Base-by-base conservation (phyloP, 345 rosid species). In the Eucalyptus tenuipes region DNA sequence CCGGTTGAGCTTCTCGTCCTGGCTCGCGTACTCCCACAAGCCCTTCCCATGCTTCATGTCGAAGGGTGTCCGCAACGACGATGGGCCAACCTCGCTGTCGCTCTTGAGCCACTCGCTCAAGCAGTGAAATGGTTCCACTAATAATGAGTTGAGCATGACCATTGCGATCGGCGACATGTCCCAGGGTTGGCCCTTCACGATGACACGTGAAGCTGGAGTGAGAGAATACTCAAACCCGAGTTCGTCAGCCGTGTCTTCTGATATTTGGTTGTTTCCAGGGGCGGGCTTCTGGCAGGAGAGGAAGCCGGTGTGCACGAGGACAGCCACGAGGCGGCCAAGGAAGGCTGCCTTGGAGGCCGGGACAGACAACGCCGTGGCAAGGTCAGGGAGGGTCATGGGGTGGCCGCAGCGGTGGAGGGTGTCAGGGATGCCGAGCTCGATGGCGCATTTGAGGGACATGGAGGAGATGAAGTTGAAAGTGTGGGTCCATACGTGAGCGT, bases 381-480 rank as follows among this genome's bases (percentile, higher is more conserved):
- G 86, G 31, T 90, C 87, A 27, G 89, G 33, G 17, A 92, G 89
- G 16, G 94, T 90, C 86, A 94, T 92, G 89, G 93, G 94, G 29
- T 89, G 90, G 86, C 91, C 93, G 55, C 92, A 94, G 88, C 59
- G 85, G 90, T 93, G 93, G 88, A 95, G 87, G 88, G 89, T 53
- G 87, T 94, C 94, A 3, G 93, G 92, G 66, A 95, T 92, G 87
- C 92, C 91, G 16, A 95, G 91, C 31, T 95, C 89, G 31, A 93
- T 44, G 16, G 94, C 94, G 49, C 94, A 94, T 66, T 92, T 91
- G 4, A 95, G 92, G 5, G 93, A 89, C 93, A 91, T 89, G 29
- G 95, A 93, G 31, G 91, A 89, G 8, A 95, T 49, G 93, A 85
- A 93, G 87, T 85, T 92, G 49, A 94, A 68, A 7, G 90, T 61